phyloP scores from a whole-genome alignment of 371 early-diverging fungal genomes.

The Mortierella sp. region DNA sequence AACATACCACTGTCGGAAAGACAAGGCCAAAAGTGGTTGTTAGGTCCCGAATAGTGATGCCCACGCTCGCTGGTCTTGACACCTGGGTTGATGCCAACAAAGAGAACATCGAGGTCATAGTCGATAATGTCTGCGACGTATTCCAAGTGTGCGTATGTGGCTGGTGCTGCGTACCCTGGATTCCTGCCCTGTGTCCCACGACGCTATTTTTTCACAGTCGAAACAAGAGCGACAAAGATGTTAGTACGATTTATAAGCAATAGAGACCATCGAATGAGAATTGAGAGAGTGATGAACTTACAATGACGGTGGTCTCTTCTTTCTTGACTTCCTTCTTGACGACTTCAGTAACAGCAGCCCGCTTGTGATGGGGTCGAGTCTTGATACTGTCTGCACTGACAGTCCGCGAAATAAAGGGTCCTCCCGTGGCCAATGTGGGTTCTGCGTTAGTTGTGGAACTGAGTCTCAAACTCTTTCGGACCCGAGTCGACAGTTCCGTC shows the following conservation, averaged over 20 bases:
- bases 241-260: not conserved
- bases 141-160: constrained; percentile 46
- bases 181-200: constrained; percentile 22
- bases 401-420: constrained; percentile 21
- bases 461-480: constrained; percentile 17
- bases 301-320: not conserved
- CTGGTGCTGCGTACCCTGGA: constrained; percentile 38
- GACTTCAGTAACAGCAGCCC: not conserved
- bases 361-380: constrained; percentile 32
- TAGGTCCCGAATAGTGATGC: constrained; percentile 82
- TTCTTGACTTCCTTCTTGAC: constrained; percentile 10
- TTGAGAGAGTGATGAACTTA: not conserved
- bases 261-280: not conserved
- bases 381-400: constrained; percentile 49
- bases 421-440: not conserved
- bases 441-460: constrained; percentile 19
- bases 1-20: constrained; percentile 70
- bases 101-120: constrained; percentile 77
- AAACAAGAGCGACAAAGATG: not conserved
- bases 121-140: constrained; percentile 72
- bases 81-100: constrained; percentile 87
- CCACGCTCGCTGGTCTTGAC: constrained; percentile 68
- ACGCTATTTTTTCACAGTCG: not conserved
- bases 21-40: constrained; percentile 86
- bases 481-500: not conserved